Base-by-base conservation (phyloP, 495 filamentous ascomycete genomes). In the Diplogelasinospora grovesii region DNA sequence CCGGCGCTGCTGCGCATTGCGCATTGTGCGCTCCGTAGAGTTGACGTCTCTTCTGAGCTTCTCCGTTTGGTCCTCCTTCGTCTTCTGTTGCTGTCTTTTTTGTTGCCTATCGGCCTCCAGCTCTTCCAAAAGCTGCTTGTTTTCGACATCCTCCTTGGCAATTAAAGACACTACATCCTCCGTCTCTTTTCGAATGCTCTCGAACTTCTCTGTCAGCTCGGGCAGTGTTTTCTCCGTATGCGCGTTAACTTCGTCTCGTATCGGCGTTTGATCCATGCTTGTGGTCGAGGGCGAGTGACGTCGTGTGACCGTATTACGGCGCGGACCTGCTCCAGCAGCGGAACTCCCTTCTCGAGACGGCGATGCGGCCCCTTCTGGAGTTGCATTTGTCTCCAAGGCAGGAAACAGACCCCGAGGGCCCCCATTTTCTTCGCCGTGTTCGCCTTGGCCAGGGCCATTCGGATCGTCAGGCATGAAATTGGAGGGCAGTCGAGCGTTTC, bases 31-130 rank as follows among this genome's bases (percentile, higher is more conserved):
- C 51, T 95, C 89, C 16, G 92, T 70, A 21, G 75, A 75, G 32
- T 83, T 78, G 22, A 90, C 83, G 49, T 95, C 83, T 41, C 81
- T 83, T 53, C 81, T 85, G 21, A 95, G 58, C 53, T 84, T 82
- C 31, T 82, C 78, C n/a, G 81, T 89, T 20, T 76, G 78, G 43
- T 93, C 86, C 44, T 94, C 87, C 57, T 85, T 89, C 48, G 94
- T 86, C 55, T 82, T 88, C 26, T 88, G 71, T 26, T 78, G 70
- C 50, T 82, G 79, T 52, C 65, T 81, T 49, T 93, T 75, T 22
- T 81, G 74, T 46, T 89, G 86, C 39, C 88, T 77, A 22, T 79
- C 64, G 10, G 63, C 63, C 41, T 81, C 76, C 39, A 86, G 78
- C 46, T 96, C 87, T 8, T 89, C 84, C 39, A 89, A 76, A 32